Evolutionary conservation across 169 alveolate species (phyloP), one percentile per base, ranked within the genome.

Genomic region (Cryptosporidium parvum): DNA sequence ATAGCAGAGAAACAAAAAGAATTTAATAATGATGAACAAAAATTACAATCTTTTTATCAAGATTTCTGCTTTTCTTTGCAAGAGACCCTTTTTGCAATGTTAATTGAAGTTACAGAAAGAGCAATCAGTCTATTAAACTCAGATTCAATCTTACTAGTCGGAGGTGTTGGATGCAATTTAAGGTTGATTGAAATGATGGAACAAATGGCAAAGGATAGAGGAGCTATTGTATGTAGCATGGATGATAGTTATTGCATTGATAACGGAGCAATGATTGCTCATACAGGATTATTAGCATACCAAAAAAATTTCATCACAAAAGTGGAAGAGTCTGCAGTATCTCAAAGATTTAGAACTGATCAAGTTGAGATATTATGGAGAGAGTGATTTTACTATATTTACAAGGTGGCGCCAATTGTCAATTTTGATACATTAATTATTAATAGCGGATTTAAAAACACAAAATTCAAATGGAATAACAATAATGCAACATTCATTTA

Each of bases 231-330:
- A 53, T 98, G 98, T 70, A 98, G 99, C 4, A 98, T 97, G 99
- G 99, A 98, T 92, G 99, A 98, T 75, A 96, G 99, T 73, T 98
- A 98, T 92, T 98, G 99, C 91, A 97, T 98, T 31, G 99, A 98
- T 91, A 98, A 98, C 93, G 99, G 99, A 8, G 99, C 99, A 33
- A 98, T 98, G 99, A 97, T 98, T 37, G 99, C 99, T n/a, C 96
- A 96, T 93, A 96, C 98, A 7, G 99, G 99, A 23, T 42, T 96
- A 48, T 70, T 97, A 33, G 96, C 95, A 91, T 96, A 91, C 72
- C 69, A 80, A 68, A 68, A 92, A 37, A 93, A 93, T 70, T 95
- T 93, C 33, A 29, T 93, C 2, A 94, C 95, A 52, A 59, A 69
- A 5, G 86, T 96, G 35, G 85, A 92, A 59, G 96, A 96, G n/a